Percentiles rank a stretch among this genome's conserved stretches.
Conservation (phyloP, 768 basidiomycete genomes). For the Suillus paluster region DNA sequence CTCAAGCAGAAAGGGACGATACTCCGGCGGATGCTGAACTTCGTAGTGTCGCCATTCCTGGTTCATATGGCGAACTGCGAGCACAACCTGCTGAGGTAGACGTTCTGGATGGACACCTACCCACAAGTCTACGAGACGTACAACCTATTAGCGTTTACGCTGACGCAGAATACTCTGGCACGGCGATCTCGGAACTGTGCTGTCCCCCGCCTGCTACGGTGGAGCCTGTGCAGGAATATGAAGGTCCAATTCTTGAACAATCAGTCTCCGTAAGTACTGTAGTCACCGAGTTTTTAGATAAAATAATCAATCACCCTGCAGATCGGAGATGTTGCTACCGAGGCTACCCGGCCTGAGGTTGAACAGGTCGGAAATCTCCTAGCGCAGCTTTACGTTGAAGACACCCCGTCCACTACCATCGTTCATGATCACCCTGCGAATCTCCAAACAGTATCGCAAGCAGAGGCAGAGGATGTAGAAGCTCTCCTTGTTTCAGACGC, state of each 20-base stretch:
- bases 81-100: background rate
- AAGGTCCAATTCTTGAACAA: background rate
- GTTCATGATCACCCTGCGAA: background rate
- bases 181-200: background rate
- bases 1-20: too few species aligned
- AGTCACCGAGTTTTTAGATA: too few species aligned
- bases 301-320: background rate
- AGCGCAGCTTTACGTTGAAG: background rate
- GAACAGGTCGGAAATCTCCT: constrained; percentile 3
- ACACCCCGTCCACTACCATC: background rate
- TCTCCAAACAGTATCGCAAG: background rate
- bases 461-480: background rate
- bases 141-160: background rate
- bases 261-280: background rate
- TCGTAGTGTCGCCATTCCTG: background rate
- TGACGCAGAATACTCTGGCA: background rate
- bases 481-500: background rate
- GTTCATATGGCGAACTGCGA: background rate
- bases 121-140: background rate
- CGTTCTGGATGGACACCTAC: background rate
- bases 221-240: background rate
- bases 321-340: background rate
- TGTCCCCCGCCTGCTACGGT: background rate
- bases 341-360: background rate
- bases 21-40: too few species aligned